Evolutionary conservation across 176 grass and related monocot species (phyloP), one percentile per base, ranked within the genome.

Genomic region (Eragrostis curvula): DNA sequence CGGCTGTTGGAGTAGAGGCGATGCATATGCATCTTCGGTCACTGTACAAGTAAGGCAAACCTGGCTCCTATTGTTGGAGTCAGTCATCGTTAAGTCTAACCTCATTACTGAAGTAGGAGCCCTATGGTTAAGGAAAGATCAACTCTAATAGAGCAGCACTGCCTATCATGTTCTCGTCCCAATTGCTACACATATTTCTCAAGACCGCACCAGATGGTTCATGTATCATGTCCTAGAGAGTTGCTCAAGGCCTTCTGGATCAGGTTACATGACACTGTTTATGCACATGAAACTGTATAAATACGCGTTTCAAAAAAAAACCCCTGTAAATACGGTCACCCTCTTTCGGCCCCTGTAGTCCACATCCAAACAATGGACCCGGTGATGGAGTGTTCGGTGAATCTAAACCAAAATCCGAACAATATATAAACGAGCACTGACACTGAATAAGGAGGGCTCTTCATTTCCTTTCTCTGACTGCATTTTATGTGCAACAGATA

Each of bases 401-500:
- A 50, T 5, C 24, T 52, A n/a, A 62, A 28, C 2, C 2, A 49
- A 52, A 82, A 55, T 36, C 32, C 14, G 18, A 42, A 41, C 57
- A 78, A 21, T 10, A 71, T 50, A 21, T 18, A 23, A 25, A 41
- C 29, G 3, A 28, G 15, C 32, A 36, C 32, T 36, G 3, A 0
- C 10, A 20, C 9, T 70, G 53, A 61, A 68, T 28, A 45, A 52
- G 30, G 53, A 68, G 7, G 10, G 9, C 6, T 11, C 20, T 28
- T 50, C 47, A 64, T 78, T 85, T 43, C 65, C 30, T n/a, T 66
- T 60, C 13, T 30, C 58, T 40, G n/a, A 18, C 11, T 66, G 23
- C 56, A 81, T 81, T 57, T 0, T 70, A 14, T 28, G 88, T 30
- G 30, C 66, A 78, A 41, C 40, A 70, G 66, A 85, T 50, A 29